phyloP scores from a whole-genome alignment of 495 filamentous ascomycete genomes.

The Aspergillus hancockii region DNA sequence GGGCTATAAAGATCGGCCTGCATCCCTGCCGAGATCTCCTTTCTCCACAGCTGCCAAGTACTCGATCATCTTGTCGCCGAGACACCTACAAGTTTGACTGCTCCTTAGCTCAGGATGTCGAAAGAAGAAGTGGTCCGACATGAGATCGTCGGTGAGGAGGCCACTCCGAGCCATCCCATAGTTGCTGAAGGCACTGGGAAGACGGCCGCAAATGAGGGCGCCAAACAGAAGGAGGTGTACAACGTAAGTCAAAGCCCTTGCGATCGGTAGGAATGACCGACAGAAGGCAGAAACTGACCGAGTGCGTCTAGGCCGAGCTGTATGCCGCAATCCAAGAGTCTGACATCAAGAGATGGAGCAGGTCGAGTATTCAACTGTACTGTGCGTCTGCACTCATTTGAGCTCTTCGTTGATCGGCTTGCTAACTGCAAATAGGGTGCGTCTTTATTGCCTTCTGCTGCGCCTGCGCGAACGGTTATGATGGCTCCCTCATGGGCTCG shows the following conservation, averaged over 20 bases:
- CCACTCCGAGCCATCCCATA: not conserved
- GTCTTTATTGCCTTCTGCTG: slow-evolving; percentile 41
- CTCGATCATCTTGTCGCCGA: too few species aligned
- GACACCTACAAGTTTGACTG: not conserved
- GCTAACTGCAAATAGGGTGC: slow-evolving; percentile 18
- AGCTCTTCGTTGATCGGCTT: not conserved
- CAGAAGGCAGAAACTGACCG: not conserved
- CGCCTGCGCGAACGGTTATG: slow-evolving; percentile 59
- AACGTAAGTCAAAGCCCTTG: not conserved
- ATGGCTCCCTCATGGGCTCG: slow-evolving; percentile 55
- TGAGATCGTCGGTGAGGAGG: slow-evolving; percentile 2
- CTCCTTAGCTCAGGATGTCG: not conserved
- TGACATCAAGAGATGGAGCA: slow-evolving; percentile 56
- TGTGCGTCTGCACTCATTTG: slow-evolving; percentile 34
- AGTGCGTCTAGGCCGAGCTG: slow-evolving; percentile 49
- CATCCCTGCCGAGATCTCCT: not conserved
- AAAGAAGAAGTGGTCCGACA: not conserved
- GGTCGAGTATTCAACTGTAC: slow-evolving; percentile 54
- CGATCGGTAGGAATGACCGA: not conserved
- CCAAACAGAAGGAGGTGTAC: slow-evolving; percentile 9
- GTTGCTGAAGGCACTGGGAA: slow-evolving; percentile 7
- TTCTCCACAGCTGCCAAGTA: not conserved
- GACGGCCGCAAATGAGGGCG: slow-evolving; percentile 5
- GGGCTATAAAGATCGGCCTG: not conserved
- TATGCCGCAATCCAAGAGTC: slow-evolving; percentile 58